phyloP scores from a whole-genome alignment of 306 rosid genomes.

The Fragaria vesca region DNA sequence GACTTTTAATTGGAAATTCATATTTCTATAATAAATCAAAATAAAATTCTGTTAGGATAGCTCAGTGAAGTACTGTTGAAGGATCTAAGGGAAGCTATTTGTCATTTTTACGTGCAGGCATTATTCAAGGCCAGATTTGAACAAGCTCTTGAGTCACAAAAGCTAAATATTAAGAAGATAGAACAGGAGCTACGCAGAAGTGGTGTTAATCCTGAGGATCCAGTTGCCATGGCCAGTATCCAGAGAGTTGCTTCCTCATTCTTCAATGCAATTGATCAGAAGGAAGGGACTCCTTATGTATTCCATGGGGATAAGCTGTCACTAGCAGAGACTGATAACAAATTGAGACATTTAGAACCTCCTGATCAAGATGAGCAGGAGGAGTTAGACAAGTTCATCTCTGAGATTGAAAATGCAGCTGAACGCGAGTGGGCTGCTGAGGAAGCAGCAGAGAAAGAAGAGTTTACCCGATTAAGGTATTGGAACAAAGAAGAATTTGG shows the following conservation, averaged over 20 bases:
- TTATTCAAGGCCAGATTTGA: constrained; percentile 98
- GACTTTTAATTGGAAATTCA: not conserved
- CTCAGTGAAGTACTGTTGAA: not conserved
- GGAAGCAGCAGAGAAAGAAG: constrained; percentile 90
- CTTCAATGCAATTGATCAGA: constrained; percentile 92
- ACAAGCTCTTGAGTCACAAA: constrained; percentile 98
- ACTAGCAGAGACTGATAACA: constrained; percentile 29
- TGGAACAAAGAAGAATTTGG: constrained; percentile 78
- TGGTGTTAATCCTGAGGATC: constrained; percentile 98
- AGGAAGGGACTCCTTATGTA: constrained; percentile 86
- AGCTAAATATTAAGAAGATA: constrained; percentile 83
- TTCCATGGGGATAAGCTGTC: constrained; percentile 56
- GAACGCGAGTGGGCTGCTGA: constrained; percentile 90
- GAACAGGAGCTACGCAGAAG: constrained; percentile 88
- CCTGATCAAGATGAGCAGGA: constrained; percentile 73
- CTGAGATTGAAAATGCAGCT: constrained; percentile 95
- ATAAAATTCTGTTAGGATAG: not conserved
- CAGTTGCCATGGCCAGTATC: constrained; percentile 90
- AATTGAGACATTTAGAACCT: constrained; percentile 56
- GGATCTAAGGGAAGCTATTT: not conserved
- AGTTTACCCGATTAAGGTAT: constrained; percentile 62
- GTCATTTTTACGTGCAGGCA: constrained; percentile 55
- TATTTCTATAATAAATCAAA: not conserved
- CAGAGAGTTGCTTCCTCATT: constrained; percentile 95
- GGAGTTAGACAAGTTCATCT: constrained; percentile 82